phyloP scores from a whole-genome alignment of 768 basidiomycete genomes.

The Suillus ampliporus region DNA sequence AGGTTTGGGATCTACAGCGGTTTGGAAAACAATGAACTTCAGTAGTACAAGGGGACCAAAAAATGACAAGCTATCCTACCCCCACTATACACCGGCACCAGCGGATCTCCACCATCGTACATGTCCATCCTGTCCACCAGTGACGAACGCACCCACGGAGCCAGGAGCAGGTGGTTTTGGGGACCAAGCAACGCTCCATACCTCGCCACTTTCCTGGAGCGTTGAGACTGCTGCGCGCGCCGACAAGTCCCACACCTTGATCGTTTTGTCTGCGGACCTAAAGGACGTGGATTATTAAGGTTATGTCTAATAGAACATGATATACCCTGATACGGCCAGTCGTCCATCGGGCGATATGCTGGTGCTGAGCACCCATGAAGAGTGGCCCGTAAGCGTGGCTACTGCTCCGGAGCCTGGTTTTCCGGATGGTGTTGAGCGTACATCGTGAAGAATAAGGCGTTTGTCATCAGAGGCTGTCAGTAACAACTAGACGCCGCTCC shows the following conservation, averaged over 20 bases:
- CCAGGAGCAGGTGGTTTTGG: slow-evolving; percentile 62
- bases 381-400: slow-evolving; percentile 85
- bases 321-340: slow-evolving; percentile 81
- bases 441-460: slow-evolving; percentile 88
- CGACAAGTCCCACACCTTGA: slow-evolving; percentile 87
- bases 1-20: slow-evolving; percentile 7
- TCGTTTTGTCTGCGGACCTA: slow-evolving; percentile 84
- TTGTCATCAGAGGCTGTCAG: slow-evolving; percentile 94
- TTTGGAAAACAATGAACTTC: background rate
- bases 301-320: slow-evolving; percentile 14
- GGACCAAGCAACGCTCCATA: slow-evolving; percentile 86
- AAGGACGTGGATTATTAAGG: slow-evolving; percentile 6
- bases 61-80: background rate
- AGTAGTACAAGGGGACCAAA: background rate
- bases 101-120: slow-evolving; percentile 83
- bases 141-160: slow-evolving; percentile 67
- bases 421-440: slow-evolving; percentile 67
- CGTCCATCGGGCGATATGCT: slow-evolving; percentile 84
- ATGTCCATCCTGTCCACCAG: slow-evolving; percentile 74
- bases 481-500: slow-evolving; percentile 59
- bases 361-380: slow-evolving; percentile 88
- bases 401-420: slow-evolving; percentile 76
- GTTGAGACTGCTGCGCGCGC: slow-evolving; percentile 79
- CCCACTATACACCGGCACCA: slow-evolving; percentile 44
- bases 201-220: slow-evolving; percentile 77